Conservation (phyloP, 129 eudicot genomes). For the Arctium lappa region DNA sequence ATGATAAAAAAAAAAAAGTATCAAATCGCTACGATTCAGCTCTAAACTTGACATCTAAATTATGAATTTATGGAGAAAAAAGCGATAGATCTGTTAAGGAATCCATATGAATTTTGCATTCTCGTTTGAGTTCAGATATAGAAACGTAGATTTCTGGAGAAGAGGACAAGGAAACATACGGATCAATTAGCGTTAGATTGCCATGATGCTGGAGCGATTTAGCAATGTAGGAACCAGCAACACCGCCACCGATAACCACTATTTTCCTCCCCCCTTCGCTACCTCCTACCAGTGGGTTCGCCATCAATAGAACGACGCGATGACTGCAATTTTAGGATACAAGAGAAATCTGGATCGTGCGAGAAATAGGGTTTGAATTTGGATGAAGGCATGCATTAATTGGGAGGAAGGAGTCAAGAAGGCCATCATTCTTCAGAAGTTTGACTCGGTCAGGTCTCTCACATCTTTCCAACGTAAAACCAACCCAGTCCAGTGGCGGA, state of each 20-base stretch:
- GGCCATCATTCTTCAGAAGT: background rate
- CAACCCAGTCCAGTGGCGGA: background rate
- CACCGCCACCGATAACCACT: conserved; percentile 92
- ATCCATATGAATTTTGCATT: background rate
- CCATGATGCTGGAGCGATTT: conserved; percentile 63
- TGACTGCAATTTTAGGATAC: background rate
- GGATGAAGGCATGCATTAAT: background rate
- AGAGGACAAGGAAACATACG: conserved; percentile 42
- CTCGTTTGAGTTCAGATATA: background rate
- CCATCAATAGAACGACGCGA: conserved; percentile 10
- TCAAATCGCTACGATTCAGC: background rate
- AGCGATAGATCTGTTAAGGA: background rate
- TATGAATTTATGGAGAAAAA: background rate
- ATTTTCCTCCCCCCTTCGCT: conserved; percentile 43
- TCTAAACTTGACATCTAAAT: background rate
- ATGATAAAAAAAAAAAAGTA: background rate
- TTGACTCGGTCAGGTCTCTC: conserved; percentile 7
- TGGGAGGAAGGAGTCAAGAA: conserved; percentile 11
- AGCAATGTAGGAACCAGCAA: conserved; percentile 80
- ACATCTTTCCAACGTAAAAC: background rate
- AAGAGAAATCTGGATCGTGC: conserved; percentile 4
- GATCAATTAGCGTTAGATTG: conserved; percentile 79
- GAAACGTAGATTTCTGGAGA: background rate
- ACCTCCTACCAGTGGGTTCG: background rate
- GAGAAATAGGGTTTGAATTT: background rate